A percentile compares a stretch with the other conserved stretches of the same genome.
Evolutionary conservation across 2,329 filamentous ascomycete species (phyloP).

Genomic region (Curvularia spicifera): DNA sequence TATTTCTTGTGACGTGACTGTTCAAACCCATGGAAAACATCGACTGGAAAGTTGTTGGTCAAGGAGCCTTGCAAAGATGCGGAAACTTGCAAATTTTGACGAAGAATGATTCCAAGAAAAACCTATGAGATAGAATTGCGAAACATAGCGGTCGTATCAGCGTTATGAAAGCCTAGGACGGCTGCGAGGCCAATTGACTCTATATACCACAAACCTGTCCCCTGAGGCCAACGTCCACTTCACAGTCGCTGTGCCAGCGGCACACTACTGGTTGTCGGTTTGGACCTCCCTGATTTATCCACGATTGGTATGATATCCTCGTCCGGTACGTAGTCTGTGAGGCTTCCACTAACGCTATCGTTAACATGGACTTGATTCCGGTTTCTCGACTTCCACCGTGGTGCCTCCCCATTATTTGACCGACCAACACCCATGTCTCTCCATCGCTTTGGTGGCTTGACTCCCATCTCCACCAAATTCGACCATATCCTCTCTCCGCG

Average conservation of each 20-base stretch:
- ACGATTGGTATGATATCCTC: conserved; percentile 44
- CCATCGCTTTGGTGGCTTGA: conserved; percentile 63
- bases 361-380: conserved; percentile 40
- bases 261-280: conserved; percentile 6
- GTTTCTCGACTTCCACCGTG: conserved; percentile 42
- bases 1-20: not conserved
- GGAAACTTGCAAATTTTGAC: not conserved
- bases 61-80: not conserved
- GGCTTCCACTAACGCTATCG: conserved; percentile 32
- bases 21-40: not conserved
- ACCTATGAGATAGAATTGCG: not conserved
- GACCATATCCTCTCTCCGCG: conserved; percentile 58
- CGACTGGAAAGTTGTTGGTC: not conserved
- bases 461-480: conserved; percentile 57
- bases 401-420: conserved; percentile 34
- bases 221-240: not conserved
- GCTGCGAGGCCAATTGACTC: not conserved
- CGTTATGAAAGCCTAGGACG: not conserved
- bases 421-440: conserved; percentile 54
- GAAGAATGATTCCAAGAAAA: not conserved
- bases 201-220: not conserved
- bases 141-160: not conserved
- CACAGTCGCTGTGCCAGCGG: conserved; percentile 7
- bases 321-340: conserved; percentile 16
- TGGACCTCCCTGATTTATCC: conserved; percentile 18